phyloP scores from a whole-genome alignment of 306 rosid genomes.

The Dalbergia cochinchinensis region DNA sequence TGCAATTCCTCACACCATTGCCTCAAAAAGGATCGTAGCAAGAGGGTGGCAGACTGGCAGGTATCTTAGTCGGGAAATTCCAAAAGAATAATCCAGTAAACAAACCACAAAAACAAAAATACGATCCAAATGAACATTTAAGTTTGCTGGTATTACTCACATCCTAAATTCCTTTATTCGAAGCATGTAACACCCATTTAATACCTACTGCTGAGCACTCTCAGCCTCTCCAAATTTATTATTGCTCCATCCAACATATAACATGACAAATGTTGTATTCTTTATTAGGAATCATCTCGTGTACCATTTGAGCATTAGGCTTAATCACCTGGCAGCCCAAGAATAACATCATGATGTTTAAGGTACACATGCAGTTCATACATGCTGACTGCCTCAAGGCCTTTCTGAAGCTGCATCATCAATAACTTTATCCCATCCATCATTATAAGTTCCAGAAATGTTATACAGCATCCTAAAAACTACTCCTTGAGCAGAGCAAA shows the following conservation, averaged over 20 bases:
- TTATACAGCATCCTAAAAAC: slow-evolving; percentile 65
- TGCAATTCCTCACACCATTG: no score
- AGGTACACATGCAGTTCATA: slow-evolving; percentile 61
- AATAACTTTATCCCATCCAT: slow-evolving; percentile 65
- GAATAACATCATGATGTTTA: slow-evolving; percentile 61
- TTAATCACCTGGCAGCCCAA: slow-evolving; percentile 60
- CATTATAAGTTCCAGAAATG: slow-evolving; percentile 63
- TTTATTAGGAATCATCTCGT: slow-evolving; percentile 54
- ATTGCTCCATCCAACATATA: slow-evolving; percentile 66
- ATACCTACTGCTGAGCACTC: neutral
- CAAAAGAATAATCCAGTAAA: no score
- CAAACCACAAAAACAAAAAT: no score
- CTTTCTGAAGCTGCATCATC: slow-evolving; percentile 68
- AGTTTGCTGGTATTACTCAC: no score
- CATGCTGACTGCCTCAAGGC: slow-evolving; percentile 60
- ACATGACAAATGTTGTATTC: slow-evolving; percentile 62
- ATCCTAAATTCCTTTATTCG: no score
- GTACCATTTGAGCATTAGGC: slow-evolving; percentile 56
- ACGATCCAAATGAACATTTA: no score
- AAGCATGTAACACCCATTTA: no score
- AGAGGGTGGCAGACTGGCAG: no score
- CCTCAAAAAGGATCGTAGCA: no score
- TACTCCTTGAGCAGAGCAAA: slow-evolving; percentile 50
- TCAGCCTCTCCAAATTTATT: slow-evolving; percentile 37
- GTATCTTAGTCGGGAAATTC: no score